Evolutionary conservation across 495 filamentous ascomycete genomes (phyloP), one percentile per base, ranked within the genome.

Genomic region (Friedmanniomyces simplex): DNA sequence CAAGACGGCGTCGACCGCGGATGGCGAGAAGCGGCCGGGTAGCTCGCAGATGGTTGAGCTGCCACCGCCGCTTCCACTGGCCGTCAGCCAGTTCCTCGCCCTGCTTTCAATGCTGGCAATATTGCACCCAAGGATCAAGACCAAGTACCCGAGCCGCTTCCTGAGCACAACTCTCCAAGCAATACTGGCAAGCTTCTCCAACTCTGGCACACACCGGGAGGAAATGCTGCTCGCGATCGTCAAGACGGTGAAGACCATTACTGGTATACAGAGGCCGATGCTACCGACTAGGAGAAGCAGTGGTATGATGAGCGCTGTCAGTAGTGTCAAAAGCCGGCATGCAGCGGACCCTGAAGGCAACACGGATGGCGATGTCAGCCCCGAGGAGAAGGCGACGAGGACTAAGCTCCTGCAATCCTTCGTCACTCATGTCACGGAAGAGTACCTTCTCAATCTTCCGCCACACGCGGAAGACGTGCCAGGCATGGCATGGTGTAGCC

Each of bases 121-220:
- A n/a, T 78, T 96, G 8, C 93, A 96, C 68, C 78, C 78, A 16
- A 83, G 93, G 43, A 91, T 98, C 68, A 83, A 86, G 68, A 93
- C 93, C 2, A 91, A 90, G 71, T 86, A 85, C 55, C 93, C 93
- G 1, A 94, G 88, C 55, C 85, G 91, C 18, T 98, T 98, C 69
- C 77, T 98, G 30, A 88, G 87, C n/a, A 88, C 88, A 1, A 89
- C 89, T 30, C 78, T 97, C 16, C 84, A 87, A 57, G 86, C 88
- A 13, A 80, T 88, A 12, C 73, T 87, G 18, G 75, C 79, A 32
- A 79, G 85, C 4, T 95, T 89, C 68, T 76, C 78, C 36, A 61
- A 66, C 34, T 62, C 68, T 8, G 51, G 48, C 7, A 49, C 55
- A 11, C 72, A 77, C 58, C 75, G 72, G 30, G 77, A 80, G 26